These are phyloP conservation scores for Nepenthes gracilis DNA, from an alignment of 148 eudicot genomes.

Conservation along the genomic window DNA sequence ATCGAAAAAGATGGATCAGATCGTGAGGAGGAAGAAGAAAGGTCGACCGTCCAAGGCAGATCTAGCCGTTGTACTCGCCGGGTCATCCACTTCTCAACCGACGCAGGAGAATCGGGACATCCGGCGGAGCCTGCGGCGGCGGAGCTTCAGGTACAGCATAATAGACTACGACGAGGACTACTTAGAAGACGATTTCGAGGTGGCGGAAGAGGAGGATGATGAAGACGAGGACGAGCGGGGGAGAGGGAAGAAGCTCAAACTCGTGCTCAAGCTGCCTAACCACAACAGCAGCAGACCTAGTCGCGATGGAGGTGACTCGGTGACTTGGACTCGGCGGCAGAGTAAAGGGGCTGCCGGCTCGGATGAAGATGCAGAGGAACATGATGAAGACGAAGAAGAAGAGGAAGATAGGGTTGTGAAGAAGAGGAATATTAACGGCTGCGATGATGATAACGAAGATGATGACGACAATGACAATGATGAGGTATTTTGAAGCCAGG, in stretches of 20 bases:
- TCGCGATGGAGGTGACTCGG: neutral
- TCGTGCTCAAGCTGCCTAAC: conserved; percentile 11
- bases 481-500: conserved; percentile 1
- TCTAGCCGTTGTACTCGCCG: neutral
- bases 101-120: conserved; percentile 4
- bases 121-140: conserved; percentile 11
- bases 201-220: neutral
- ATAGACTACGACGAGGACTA: conserved; percentile 7
- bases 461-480: conserved; percentile 7
- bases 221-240: conserved; percentile 5
- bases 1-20: neutral
- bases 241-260: conserved; percentile 15
- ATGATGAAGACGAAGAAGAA: conserved; percentile 4
- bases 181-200: conserved; percentile 1
- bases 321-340: conserved; percentile 1
- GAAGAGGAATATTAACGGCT: conserved; percentile 1
- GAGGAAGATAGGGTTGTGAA: conserved; percentile 7
- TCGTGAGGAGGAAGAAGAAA: conserved; percentile 9
- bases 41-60: conserved; percentile 16
- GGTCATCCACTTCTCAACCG: neutral
- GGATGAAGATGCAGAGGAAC: conserved; percentile 4
- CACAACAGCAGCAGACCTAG: neutral
- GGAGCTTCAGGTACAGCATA: conserved; percentile 7
- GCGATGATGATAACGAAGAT: conserved; percentile 2
- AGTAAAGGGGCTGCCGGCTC: neutral